Evolutionary conservation across 2,329 filamentous ascomycete genomes (phyloP), one percentile per base, ranked within the genome.

Genomic region (Ophiognomonia clavigignenti-juglandacearum): DNA sequence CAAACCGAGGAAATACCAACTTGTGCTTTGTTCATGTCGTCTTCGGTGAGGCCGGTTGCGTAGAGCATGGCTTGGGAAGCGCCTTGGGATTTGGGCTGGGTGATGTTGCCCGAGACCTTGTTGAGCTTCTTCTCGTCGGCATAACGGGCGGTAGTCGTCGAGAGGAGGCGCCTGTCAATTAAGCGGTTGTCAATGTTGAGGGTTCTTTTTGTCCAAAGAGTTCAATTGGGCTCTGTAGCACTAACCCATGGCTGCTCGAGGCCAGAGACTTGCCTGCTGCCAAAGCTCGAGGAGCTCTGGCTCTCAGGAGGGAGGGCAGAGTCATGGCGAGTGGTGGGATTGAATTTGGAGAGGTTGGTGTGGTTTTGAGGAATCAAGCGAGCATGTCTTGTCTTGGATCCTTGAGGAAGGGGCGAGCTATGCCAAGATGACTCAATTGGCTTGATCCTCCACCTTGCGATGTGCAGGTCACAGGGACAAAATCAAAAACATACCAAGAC

Each of bases 1-100:
- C 93, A 98, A 52, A 97, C 91, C 6, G 91, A 96, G 35, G 92
- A 95, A 64, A 98, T 97, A 57, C 93, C 93, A 58, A 98, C 85
- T 74, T 98, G 95, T 22, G 93, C 86, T 75, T 97, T 98, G 73
- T 86, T 85, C 84, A 97, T 88, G 68, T 96, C 91, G 47, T 78
- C 77, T 62, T 95, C 88, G 35, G 73, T 81, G 60, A 98, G 74
- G 45, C 95, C 95, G 1, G 92, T 96, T 57, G 88, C 93, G 74
- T 96, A 98, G 48, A 98, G 78, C 95, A 98, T 98, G 55, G 95
- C 93, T 74, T 98, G 93, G 35, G 93, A 97, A 46, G 95, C 93
- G 57, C 93, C 93, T 74, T 98, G 93, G 27, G 92, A 93, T 74
- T 96, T 97, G 64, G 91, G 92, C 71, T 97, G 91, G 22, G 93